phyloP scores from a whole-genome alignment of 2,329 filamentous ascomycete species.

The Chaetomiaceae sp. region DNA sequence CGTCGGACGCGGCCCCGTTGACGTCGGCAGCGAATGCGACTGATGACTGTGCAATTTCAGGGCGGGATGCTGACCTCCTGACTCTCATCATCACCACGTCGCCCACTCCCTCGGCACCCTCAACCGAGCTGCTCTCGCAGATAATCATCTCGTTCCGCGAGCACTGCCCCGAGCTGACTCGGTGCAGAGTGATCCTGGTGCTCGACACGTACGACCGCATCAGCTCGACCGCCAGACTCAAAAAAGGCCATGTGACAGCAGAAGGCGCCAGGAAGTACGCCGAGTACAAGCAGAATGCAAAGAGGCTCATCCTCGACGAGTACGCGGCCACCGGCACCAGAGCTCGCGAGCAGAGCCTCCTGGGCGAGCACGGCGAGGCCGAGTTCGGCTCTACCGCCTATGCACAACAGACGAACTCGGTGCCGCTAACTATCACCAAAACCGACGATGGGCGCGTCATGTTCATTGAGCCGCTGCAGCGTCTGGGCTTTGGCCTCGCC shows the following conservation, averaged over 20 bases:
- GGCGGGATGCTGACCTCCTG: slow-evolving; percentile 24
- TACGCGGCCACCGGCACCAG: slow-evolving; percentile 20
- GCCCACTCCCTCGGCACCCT: slow-evolving; percentile 50
- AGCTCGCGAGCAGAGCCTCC: slow-evolving; percentile 12
- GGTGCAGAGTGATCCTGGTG: slow-evolving; percentile 46
- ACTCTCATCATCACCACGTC: slow-evolving; percentile 52
- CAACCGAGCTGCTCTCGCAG: slow-evolving; percentile 46
- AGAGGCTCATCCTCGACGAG: slow-evolving; percentile 36
- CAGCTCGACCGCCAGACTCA: slow-evolving; percentile 41
- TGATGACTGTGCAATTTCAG: not conserved
- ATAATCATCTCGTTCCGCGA: slow-evolving; percentile 43
- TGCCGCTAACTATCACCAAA: slow-evolving; percentile 35
- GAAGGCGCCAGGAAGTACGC: slow-evolving; percentile 41
- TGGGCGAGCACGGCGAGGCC: slow-evolving; percentile 33
- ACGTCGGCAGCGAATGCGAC: not conserved
- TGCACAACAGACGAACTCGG: slow-evolving; percentile 33
- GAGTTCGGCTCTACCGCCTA: slow-evolving; percentile 43
- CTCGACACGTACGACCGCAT: slow-evolving; percentile 51
- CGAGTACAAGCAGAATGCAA: slow-evolving; percentile 46
- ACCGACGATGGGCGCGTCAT: slow-evolving; percentile 37
- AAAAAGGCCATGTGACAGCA: slow-evolving; percentile 49
- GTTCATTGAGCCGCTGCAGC: slow-evolving; percentile 45
- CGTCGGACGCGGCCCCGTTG: not conserved
- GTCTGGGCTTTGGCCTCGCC: slow-evolving; percentile 50
- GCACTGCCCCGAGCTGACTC: slow-evolving; percentile 39